These are phyloP conservation scores for Podosphaera leucotricha DNA, from an alignment of 2,329 filamentous ascomycete species.

Conservation along the genomic window DNA sequence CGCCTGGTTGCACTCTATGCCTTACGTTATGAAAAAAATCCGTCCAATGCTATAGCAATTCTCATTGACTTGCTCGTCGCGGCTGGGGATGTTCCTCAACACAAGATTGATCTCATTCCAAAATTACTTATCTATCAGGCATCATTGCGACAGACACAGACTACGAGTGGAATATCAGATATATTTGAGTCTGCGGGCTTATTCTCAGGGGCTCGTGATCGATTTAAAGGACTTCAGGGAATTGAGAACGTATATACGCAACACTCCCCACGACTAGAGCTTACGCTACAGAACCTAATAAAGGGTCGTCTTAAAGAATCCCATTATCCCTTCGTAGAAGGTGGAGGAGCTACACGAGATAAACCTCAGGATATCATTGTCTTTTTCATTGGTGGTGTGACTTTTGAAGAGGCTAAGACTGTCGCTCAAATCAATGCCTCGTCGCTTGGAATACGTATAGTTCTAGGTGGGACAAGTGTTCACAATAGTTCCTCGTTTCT, in stretches of 20 bases:
- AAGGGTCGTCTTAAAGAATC: conserved; percentile 72
- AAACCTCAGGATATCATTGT: conserved; percentile 93
- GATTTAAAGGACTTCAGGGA: conserved; percentile 85
- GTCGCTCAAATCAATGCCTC: conserved; percentile 86
- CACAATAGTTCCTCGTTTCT: conserved; percentile 77
- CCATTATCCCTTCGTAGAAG: conserved; percentile 84
- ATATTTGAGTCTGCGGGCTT: conserved; percentile 82
- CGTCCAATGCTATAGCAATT: conserved; percentile 61
- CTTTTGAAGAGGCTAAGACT: conserved; percentile 93
- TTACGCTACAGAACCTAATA: conserved; percentile 75
- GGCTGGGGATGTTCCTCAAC: conserved; percentile 54
- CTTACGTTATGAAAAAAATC: conserved; percentile 70
- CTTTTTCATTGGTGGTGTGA: conserved; percentile 81
- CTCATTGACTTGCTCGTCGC: conserved; percentile 69
- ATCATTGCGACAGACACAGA: conserved; percentile 55
- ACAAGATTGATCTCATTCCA: conserved; percentile 55
- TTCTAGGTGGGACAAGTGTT: conserved; percentile 68
- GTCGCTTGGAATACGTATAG: conserved; percentile 67
- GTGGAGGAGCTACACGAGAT: conserved; percentile 63
- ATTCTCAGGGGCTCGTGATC: conserved; percentile 65
- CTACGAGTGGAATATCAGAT: conserved; percentile 56
- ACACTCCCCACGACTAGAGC: conserved; percentile 71
- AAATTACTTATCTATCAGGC: conserved; percentile 70
- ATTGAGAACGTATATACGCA: conserved; percentile 99
- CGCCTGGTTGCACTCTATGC: conserved; percentile 86